A percentile compares a stretch with the other conserved stretches of the same genome.
These are phyloP conservation scores for Boletus speciosus DNA, from an alignment of 768 basidiomycete species.

Conservation along the genomic window DNA sequence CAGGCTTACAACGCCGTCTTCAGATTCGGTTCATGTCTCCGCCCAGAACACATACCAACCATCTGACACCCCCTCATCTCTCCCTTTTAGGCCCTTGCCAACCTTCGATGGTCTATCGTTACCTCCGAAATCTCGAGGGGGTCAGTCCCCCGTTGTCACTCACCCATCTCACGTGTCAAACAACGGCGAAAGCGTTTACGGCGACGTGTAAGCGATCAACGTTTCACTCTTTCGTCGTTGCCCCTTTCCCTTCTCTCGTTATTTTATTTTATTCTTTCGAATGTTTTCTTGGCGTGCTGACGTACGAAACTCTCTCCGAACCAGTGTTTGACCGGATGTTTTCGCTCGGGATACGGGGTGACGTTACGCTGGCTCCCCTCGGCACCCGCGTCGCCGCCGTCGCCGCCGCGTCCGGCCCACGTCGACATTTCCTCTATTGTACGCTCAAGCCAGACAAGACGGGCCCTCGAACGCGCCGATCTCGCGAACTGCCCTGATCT, in stretches of 20 bases:
- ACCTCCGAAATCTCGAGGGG: slow-evolving; percentile 85
- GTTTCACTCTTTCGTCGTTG: neutral
- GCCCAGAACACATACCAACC: neutral
- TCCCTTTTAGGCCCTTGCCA: slow-evolving; percentile 64
- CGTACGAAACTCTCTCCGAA: neutral
- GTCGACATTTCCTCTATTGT: slow-evolving; percentile 84
- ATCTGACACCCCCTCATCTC: neutral
- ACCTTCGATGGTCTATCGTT: slow-evolving; percentile 90
- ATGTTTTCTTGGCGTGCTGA: neutral
- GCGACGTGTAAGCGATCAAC: slow-evolving; percentile 59
- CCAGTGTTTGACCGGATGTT: slow-evolving; percentile 92
- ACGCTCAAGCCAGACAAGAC: slow-evolving; percentile 61
- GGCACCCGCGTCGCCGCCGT: slow-evolving; percentile 63
- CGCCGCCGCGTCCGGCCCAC: slow-evolving; percentile 65
- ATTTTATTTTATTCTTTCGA: neutral
- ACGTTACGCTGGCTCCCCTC: slow-evolving; percentile 56
- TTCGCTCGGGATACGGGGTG: slow-evolving; percentile 74
- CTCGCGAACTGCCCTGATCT: slow-evolving; percentile 32
- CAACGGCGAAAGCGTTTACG: slow-evolving; percentile 83
- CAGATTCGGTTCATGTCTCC: slow-evolving; percentile 59
- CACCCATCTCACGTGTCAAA: slow-evolving; percentile 85
- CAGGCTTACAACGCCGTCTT: slow-evolving; percentile 85
- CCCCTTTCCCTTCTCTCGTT: too few species aligned
- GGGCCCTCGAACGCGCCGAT: slow-evolving; percentile 42
- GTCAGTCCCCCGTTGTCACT: slow-evolving; percentile 85